Conservation (phyloP, 2,329 filamentous ascomycete species). For the Pseudomassariella vexata region DNA sequence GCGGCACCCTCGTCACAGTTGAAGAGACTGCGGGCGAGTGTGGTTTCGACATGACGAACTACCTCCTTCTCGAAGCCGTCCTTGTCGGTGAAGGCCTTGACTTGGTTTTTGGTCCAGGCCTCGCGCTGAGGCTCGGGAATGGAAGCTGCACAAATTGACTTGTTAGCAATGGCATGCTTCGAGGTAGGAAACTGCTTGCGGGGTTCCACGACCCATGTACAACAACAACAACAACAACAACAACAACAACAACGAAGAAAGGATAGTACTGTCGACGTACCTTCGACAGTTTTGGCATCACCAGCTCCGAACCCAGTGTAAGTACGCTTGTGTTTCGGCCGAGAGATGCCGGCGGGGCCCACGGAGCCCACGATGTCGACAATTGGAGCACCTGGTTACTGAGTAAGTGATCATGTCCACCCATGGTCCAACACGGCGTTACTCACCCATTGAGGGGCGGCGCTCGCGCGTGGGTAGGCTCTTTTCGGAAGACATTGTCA, state of each 20-base stretch:
- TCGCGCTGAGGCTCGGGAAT: constrained; percentile 86
- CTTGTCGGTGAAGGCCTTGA: constrained; percentile 66
- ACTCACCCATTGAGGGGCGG: constrained; percentile 60
- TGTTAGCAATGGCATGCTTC: constrained; percentile 4
- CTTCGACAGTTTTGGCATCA: constrained; percentile 93
- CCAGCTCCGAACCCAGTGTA: constrained; percentile 84
- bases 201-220: no score
- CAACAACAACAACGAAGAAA: no score
- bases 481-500: constrained; percentile 25
- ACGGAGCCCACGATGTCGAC: constrained; percentile 81
- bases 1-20: constrained; percentile 96
- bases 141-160: constrained; percentile 40
- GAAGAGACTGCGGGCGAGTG: constrained; percentile 89
- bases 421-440: not conserved
- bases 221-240: no score
- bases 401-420: not conserved
- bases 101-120: constrained; percentile 63
- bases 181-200: no score
- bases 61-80: constrained; percentile 84
- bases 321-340: constrained; percentile 97
- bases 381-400: constrained; percentile 58
- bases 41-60: constrained; percentile 93
- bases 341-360: constrained; percentile 74
- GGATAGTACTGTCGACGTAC: constrained; percentile 35
- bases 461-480: constrained; percentile 60